Evolutionary conservation across 2,329 filamentous ascomycete species (phyloP).

Genomic region (Tympanopsis confertula): DNA sequence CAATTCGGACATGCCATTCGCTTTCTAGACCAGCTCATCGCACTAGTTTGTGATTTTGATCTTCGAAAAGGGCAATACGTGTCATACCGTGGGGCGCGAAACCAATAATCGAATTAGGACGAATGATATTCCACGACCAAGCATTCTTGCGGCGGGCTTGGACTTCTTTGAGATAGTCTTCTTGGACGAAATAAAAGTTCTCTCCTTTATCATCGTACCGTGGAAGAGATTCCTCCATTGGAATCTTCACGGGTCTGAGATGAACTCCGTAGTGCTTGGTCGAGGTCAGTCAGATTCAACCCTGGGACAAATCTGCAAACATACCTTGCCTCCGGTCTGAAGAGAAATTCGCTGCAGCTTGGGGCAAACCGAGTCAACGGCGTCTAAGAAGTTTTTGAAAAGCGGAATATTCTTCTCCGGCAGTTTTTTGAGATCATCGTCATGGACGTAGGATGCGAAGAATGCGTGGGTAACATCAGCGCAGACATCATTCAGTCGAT

Average conservation of each 20-base stretch:
- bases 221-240: conserved; percentile 27
- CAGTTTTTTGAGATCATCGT: conserved; percentile 4
- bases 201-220: conserved; percentile 22
- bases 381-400: conserved; percentile 5
- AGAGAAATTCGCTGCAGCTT: conserved; percentile 4
- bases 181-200: conserved; percentile 35
- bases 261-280: conserved; percentile 35
- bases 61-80: not conserved
- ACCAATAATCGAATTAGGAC: conserved; percentile 14
- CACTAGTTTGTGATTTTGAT: no score
- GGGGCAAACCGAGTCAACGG: conserved; percentile 3
- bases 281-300: conserved; percentile 23
- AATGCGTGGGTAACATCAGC: conserved; percentile 6
- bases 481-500: conserved; percentile 3
- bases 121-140: conserved; percentile 16
- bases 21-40: no score
- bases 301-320: conserved; percentile 28
- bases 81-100: conserved; percentile 12
- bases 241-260: conserved; percentile 26
- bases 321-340: conserved; percentile 6
- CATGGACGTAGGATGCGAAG: conserved; percentile 6
- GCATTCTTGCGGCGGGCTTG: conserved; percentile 4
- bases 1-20: conserved; percentile 15
- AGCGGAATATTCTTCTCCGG: conserved; percentile 4
- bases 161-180: conserved; percentile 21